These are phyloP conservation scores for Brassica balearica DNA, from an alignment of 441 rosid species.

Conservation along the genomic window DNA sequence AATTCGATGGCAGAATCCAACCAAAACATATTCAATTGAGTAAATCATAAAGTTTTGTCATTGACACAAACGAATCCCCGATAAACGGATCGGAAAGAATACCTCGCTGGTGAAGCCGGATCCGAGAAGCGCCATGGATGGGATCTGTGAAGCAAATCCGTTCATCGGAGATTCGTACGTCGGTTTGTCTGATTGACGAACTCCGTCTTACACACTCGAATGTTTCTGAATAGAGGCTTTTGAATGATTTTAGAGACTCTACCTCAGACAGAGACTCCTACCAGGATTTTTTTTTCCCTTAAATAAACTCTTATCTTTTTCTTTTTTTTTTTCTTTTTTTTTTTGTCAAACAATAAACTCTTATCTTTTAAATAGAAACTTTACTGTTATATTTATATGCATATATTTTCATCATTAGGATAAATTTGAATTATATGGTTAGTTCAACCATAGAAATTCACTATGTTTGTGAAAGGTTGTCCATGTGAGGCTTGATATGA, in stretches of 20 bases:
- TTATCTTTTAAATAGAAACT: too few species aligned
- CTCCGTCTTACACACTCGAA: constrained; percentile 8
- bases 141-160: constrained; percentile 42
- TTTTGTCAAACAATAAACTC: too few species aligned
- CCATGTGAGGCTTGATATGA: too few species aligned
- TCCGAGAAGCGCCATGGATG: constrained; percentile 61
- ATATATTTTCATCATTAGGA: too few species aligned
- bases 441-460: too few species aligned
- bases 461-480: too few species aligned
- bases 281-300: too few species aligned
- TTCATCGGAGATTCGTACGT: constrained; percentile 29
- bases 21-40: constrained; percentile 7
- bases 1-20: background rate
- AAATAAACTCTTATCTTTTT: too few species aligned
- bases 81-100: constrained; percentile 21
- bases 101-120: constrained; percentile 61
- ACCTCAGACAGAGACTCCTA: background rate
- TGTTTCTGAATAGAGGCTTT: background rate
- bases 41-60: background rate
- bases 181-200: constrained; percentile 18
- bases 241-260: constrained; percentile 31
- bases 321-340: too few species aligned
- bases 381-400: too few species aligned
- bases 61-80: constrained; percentile 6
- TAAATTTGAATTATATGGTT: too few species aligned